Conservation (phyloP, 2,329 filamentous ascomycete genomes). For the Cordyceps javanica region DNA sequence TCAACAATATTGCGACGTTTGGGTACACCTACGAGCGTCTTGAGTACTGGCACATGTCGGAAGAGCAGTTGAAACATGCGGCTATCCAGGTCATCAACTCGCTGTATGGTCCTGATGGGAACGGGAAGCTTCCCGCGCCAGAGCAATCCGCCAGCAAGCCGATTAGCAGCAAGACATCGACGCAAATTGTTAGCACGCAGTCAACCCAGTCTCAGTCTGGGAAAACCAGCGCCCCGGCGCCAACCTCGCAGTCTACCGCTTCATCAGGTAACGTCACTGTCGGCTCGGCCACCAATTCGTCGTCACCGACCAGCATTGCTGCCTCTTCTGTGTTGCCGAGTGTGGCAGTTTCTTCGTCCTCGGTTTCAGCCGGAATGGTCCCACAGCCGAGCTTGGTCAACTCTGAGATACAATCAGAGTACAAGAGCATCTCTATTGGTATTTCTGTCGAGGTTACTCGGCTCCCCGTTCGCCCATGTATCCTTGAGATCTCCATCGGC, state of each 20-base stretch:
- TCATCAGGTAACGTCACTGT: background rate
- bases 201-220: background rate
- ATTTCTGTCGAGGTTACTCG: slow-evolving; percentile 2
- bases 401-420: too few species aligned
- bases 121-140: background rate
- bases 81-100: slow-evolving; percentile 28
- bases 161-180: background rate
- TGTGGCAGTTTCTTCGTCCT: too few species aligned
- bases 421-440: background rate
- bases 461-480: slow-evolving; percentile 2
- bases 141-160: background rate
- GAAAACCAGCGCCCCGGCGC: background rate
- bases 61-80: slow-evolving; percentile 24
- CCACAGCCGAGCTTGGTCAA: too few species aligned
- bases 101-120: slow-evolving; percentile 23
- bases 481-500: background rate
- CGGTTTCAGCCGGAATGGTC: too few species aligned
- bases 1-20: slow-evolving; percentile 27
- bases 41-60: slow-evolving; percentile 30
- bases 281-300: too few species aligned
- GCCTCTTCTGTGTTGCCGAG: too few species aligned
- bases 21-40: slow-evolving; percentile 35
- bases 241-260: background rate
- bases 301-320: too few species aligned
- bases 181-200: background rate